Percentiles rank a stretch among this genome's conserved stretches.
These are phyloP conservation scores for Gnomoniopsis sp. DNA, from an alignment of 2,329 filamentous ascomycete genomes.

Conservation along the genomic window DNA sequence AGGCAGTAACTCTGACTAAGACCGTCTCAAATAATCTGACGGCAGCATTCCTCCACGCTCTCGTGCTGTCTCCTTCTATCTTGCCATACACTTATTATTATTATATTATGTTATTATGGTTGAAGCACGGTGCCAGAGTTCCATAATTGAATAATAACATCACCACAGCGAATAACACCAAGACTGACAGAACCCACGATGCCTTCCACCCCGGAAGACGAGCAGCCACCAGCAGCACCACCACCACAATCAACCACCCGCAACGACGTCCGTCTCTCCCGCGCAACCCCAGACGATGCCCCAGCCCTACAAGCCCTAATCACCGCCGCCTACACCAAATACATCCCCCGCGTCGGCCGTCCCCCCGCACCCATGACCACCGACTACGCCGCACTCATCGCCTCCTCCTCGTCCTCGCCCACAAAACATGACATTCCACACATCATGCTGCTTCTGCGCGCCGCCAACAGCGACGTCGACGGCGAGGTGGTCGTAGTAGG, in stretches of 20 bases:
- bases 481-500: conserved; percentile 22
- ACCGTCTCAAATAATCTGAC: too few species aligned
- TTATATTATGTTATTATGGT: too few species aligned
- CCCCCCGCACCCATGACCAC: conserved; percentile 33
- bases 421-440: neutral
- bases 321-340: conserved; percentile 30
- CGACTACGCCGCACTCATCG: conserved; percentile 29
- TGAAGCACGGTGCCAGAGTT: too few species aligned
- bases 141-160: too few species aligned
- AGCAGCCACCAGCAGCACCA: too few species aligned
- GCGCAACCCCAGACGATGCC: conserved; percentile 21
- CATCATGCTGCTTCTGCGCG: neutral
- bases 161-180: too few species aligned
- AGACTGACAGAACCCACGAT: too few species aligned
- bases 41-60: too few species aligned
- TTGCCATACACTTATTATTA: too few species aligned
- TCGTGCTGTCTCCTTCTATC: too few species aligned
- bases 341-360: conserved; percentile 32
- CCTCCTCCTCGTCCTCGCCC: neutral
- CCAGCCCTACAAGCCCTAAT: conserved; percentile 29
- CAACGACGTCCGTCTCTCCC: neutral
- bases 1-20: neutral
- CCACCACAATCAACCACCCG: neutral
- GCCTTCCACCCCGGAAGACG: neutral
- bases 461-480: conserved; percentile 1